Evolutionary conservation across 225 moss, liverwort and hornwort genomes (phyloP), one percentile per base, ranked within the genome.

Genomic region (Neckera pumila): DNA sequence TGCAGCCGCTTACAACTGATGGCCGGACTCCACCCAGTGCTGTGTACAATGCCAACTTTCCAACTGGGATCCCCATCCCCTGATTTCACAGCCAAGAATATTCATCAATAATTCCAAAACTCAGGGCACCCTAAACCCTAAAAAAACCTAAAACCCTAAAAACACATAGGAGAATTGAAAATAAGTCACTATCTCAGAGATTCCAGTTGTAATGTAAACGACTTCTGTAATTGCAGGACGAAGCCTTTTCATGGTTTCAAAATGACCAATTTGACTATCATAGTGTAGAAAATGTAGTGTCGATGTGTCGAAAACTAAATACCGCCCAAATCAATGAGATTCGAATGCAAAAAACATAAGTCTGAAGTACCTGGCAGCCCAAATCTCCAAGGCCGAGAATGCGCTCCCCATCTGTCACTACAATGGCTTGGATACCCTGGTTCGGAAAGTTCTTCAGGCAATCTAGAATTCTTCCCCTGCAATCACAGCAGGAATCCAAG

Each of bases 401-500:
- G 73, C 98, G 96, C 87, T 97, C 98, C 40, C 98, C 98, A 71
- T 98, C 98, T 13, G 98, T 98, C 88, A 98, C 98, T 90, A 98
- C 98, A 77, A 98, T 95, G 47, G 96, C 97, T 88, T 92, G 91
- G 26, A 96, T 66, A 53, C 74, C 86, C 74, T 91, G 81, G 76
- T 85, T 90, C 5, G 96, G 95, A 90, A 43, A 98, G 40, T 91
- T 93, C 86, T 95, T 95, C 47, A 98, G 88, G 84, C 91, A 92
- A 66, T 91, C 86, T 26, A 94, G 40, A 54, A 94, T 86, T 61
- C 62, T 95, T 90, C 88, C 94, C 90, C 93, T 96, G 93, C 89
- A 71, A 67, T n/a, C 28, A 20, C 63, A 69, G 11, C 38, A 57
- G 92, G 85, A 70, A 80, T 26, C 56, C n/a, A 78, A 38, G 30